These are phyloP conservation scores for Pistacia integerrima DNA, from an alignment of 345 rosid genomes.

Conservation along the genomic window DNA sequence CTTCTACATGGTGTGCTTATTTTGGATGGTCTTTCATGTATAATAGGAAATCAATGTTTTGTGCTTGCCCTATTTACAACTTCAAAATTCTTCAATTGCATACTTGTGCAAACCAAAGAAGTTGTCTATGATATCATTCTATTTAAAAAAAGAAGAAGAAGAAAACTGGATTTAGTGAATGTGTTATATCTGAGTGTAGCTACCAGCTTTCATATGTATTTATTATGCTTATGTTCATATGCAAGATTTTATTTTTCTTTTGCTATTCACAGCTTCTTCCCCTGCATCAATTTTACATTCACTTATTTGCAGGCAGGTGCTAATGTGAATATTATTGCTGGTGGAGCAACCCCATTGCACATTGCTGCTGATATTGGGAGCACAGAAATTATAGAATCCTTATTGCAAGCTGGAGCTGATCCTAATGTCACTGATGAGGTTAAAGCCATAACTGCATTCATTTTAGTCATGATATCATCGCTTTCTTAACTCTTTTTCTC, in stretches of 20 bases:
- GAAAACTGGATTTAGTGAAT: neutral
- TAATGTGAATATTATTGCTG: constrained; percentile 69
- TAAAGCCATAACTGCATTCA: constrained; percentile 9
- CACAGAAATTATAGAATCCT: constrained; percentile 63
- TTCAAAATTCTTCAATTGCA: neutral
- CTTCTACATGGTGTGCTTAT: neutral
- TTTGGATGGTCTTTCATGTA: neutral
- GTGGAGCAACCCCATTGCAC: constrained; percentile 94
- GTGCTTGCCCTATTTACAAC: neutral
- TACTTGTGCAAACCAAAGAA: neutral
- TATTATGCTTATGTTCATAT: neutral
- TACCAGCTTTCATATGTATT: neutral
- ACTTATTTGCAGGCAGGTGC: constrained; percentile 75
- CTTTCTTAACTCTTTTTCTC: neutral
- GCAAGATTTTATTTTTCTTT: neutral
- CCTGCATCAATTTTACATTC: constrained; percentile 10
- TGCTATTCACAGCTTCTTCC: neutral
- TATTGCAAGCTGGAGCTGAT: constrained; percentile 85
- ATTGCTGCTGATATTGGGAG: constrained; percentile 83
- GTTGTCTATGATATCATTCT: neutral
- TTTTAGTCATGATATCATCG: neutral
- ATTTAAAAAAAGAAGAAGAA: too few relatives aligned
- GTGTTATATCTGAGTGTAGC: neutral
- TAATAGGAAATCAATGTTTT: neutral
- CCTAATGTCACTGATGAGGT: constrained; percentile 81